Evolutionary conservation across 371 early-diverging fungal species (phyloP).

Genomic region (Mucor lusitanicus): DNA sequence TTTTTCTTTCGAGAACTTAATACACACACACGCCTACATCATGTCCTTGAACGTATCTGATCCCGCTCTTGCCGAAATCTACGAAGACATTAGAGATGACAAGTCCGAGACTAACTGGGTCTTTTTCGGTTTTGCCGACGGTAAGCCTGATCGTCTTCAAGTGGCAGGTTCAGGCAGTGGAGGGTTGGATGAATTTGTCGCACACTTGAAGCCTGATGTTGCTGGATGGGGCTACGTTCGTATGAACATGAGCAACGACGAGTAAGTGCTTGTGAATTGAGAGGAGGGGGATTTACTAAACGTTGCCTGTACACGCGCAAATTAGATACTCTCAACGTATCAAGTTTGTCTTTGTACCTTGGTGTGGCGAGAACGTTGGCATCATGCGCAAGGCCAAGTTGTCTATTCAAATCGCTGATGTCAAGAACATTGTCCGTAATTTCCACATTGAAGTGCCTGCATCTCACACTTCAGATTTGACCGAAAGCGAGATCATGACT

Average conservation of each 20-base stretch:
- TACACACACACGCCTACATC: neutral
- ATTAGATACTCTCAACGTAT: conserved; percentile 56
- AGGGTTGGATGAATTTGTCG: conserved; percentile 69
- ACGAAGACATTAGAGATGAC: conserved; percentile 75
- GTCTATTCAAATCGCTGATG: conserved; percentile 77
- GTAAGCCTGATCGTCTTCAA: conserved; percentile 48
- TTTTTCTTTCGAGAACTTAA: neutral
- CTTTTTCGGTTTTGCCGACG: conserved; percentile 50
- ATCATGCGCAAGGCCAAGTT: conserved; percentile 88
- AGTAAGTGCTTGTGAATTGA: conserved; percentile 49
- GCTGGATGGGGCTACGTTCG: conserved; percentile 84
- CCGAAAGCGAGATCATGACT: conserved; percentile 55
- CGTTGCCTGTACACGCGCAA: neutral
- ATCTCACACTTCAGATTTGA: conserved; percentile 47
- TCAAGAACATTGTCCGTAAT: conserved; percentile 69
- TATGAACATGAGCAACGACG: conserved; percentile 82
- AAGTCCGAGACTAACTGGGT: conserved; percentile 72
- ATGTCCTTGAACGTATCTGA: conserved; percentile 54
- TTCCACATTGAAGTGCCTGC: conserved; percentile 82
- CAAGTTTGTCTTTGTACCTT: conserved; percentile 75
- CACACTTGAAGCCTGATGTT: conserved; percentile 63
- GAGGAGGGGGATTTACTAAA: neutral
- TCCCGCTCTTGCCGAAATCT: conserved; percentile 61
- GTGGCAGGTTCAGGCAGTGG: conserved; percentile 62
- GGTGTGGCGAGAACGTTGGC: conserved; percentile 83